phyloP scores from a whole-genome alignment of 371 early-diverging fungal species.

The Mucor piriformis region DNA sequence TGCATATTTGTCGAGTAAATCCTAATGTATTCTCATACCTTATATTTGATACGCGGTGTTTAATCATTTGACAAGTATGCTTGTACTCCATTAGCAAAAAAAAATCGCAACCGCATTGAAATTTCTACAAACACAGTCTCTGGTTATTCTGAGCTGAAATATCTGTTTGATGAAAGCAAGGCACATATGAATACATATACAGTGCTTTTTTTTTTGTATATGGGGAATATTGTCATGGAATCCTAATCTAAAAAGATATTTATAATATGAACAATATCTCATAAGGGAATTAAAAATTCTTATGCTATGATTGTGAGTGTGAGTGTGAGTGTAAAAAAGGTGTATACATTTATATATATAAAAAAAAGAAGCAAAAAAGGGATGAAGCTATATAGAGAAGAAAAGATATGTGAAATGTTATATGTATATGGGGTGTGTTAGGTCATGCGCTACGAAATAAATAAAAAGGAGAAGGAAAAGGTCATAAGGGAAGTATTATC shows the following conservation, averaged over 20 bases:
- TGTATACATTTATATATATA: constrained; percentile 2
- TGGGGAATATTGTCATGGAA: not conserved
- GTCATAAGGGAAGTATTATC: not conserved
- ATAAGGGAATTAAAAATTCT: not conserved
- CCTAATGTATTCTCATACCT: not conserved
- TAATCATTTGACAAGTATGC: not conserved
- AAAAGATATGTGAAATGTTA: not conserved
- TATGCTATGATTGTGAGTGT: too few species aligned
- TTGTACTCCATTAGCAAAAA: not conserved
- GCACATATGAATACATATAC: too few species aligned
- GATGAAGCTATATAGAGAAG: not conserved
- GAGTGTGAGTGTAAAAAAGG: not conserved
- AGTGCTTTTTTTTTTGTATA: too few species aligned
- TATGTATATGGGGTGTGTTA: not conserved
- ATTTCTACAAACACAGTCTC: too few species aligned
- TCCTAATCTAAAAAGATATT: constrained; percentile 6
- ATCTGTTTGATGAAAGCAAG: too few species aligned
- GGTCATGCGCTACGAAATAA: not conserved
- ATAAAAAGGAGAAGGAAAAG: not conserved
- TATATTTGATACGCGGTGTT: not conserved
- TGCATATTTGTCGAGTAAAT: too few species aligned
- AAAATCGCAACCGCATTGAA: not conserved
- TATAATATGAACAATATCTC: too few species aligned
- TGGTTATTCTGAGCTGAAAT: too few species aligned
- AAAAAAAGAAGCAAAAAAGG: not conserved